Conservation (phyloP, 306 rosid species). For the Delonix regia region DNA sequence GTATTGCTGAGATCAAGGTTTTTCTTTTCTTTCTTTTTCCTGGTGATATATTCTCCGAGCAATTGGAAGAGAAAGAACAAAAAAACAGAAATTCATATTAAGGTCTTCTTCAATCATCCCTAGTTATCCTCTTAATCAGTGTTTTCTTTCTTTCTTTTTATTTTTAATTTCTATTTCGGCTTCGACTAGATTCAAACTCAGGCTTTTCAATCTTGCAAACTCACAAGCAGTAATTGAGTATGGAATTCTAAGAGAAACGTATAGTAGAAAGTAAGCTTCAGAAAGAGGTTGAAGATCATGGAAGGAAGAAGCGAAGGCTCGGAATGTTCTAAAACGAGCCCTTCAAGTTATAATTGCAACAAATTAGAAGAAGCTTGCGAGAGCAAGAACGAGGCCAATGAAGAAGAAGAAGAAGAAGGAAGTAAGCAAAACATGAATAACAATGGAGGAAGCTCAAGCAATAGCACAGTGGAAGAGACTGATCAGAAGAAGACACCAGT, state of each 20-base stretch:
- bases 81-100: constrained; percentile 8
- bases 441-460: constrained; percentile 82
- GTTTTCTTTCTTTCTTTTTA: no score
- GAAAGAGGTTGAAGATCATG: constrained; percentile 17
- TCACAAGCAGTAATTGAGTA: background rate
- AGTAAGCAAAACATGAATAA: constrained; percentile 16
- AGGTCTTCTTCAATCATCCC: background rate
- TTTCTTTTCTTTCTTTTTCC: constrained; percentile 26
- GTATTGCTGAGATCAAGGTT: constrained; percentile 27
- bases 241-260: background rate
- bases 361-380: background rate
- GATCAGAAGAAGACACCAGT: constrained; percentile 63
- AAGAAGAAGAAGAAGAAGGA: constrained; percentile 34
- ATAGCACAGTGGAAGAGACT: constrained; percentile 86
- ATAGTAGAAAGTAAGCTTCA: constrained; percentile 3
- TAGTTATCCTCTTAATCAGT: background rate
- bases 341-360: constrained; percentile 16
- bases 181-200: no score
- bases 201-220: no score
- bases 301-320: constrained; percentile 47
- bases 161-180: no score
- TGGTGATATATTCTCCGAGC: background rate
- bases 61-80: constrained; percentile 35
- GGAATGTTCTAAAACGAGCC: constrained; percentile 65
- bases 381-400: background rate